phyloP scores from a whole-genome alignment of 768 basidiomycete species.

The Cystobasidium ongulense region DNA sequence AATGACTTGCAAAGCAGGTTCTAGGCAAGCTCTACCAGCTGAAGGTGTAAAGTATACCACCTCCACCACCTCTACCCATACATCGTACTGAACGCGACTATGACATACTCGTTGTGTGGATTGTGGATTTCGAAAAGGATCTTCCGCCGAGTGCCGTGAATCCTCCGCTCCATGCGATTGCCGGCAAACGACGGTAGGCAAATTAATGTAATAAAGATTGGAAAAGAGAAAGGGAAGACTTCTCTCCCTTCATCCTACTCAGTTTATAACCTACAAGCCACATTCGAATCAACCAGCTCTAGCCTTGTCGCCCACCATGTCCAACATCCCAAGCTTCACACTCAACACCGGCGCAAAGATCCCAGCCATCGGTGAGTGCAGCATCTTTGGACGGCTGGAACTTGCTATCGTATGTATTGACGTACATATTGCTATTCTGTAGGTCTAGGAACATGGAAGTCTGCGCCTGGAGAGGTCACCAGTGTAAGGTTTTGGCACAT shows the following conservation, averaged over 20 bases:
- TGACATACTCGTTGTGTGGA: no score
- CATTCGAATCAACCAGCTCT: neutral
- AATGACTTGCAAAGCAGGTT: no score
- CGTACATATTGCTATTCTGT: neutral
- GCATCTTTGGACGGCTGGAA: no score
- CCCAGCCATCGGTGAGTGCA: neutral
- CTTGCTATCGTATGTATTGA: neutral
- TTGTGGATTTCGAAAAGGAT: no score
- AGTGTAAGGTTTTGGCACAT: conserved; percentile 54
- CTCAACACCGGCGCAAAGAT: conserved; percentile 7
- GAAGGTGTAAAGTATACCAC: no score
- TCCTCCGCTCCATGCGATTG: neutral
- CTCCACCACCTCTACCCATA: no score
- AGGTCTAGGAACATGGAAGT: conserved; percentile 38
- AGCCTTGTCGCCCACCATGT: neutral
- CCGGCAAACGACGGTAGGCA: neutral
- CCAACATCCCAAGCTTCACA: neutral
- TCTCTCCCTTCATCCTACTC: neutral
- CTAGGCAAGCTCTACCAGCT: no score
- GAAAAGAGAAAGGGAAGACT: neutral
- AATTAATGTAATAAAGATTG: neutral
- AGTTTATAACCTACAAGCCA: neutral
- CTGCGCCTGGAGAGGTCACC: conserved; percentile 54
- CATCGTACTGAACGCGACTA: no score
- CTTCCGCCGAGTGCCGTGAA: neutral